A percentile compares a stretch with the other conserved stretches of the same genome.
These are phyloP conservation scores for Sphenostylis stenocarpa DNA, from an alignment of 306 rosid genomes.

Conservation along the genomic window DNA sequence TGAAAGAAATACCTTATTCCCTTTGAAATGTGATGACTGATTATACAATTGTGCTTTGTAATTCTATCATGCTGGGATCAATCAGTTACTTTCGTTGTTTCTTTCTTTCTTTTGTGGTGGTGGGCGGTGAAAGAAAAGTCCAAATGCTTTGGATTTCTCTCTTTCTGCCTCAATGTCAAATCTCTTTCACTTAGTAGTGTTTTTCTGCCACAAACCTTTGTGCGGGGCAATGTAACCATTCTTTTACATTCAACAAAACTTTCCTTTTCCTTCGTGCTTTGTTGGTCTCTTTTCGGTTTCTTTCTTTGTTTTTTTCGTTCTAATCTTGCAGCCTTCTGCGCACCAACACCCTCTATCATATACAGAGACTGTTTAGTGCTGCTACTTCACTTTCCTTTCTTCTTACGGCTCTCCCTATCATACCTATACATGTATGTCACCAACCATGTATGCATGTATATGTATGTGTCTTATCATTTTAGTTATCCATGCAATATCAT, in stretches of 20 bases:
- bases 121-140: constrained; percentile 45
- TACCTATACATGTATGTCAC: not conserved
- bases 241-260: constrained; percentile 50
- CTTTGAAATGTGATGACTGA: not conserved
- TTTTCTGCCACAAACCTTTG: constrained; percentile 58
- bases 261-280: constrained; percentile 50
- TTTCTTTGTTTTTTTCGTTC: constrained; percentile 32
- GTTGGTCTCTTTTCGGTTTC: constrained; percentile 56
- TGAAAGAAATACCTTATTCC: not conserved
- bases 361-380: constrained; percentile 49
- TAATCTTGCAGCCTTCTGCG: constrained; percentile 37
- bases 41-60: not conserved
- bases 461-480: constrained; percentile 14
- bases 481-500: not conserved
- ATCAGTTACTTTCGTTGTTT: not conserved
- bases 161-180: constrained; percentile 30
- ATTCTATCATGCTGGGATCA: constrained; percentile 18
- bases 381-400: constrained; percentile 71
- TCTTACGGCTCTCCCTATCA: constrained; percentile 65
- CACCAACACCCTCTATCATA: constrained; percentile 59
- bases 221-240: constrained; percentile 41
- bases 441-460: too few species aligned
- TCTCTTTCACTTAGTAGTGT: constrained; percentile 57
- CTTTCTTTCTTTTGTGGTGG: constrained; percentile 18
- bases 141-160: constrained; percentile 31